Evolutionary conservation across 176 grass and related monocot species (phyloP).

Genomic region (Thinopyrum elongatum): DNA sequence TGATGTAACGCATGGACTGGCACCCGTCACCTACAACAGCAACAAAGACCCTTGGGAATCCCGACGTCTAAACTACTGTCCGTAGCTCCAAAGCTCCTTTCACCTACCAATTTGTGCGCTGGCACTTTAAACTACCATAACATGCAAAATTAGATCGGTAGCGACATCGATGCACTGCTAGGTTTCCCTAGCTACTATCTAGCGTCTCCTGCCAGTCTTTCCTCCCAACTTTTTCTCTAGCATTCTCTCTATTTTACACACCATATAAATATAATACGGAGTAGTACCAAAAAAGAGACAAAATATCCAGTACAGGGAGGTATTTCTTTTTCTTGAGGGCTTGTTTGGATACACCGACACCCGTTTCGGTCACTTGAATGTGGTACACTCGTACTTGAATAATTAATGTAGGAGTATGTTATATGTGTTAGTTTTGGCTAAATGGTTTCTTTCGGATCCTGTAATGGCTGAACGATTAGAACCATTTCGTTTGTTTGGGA

Average conservation of each 20-base stretch:
- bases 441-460: background rate
- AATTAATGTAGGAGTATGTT: too few species aligned
- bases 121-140: constrained; percentile 7
- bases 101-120: constrained; percentile 47
- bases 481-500: background rate
- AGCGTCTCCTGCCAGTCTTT: constrained; percentile 7
- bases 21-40: constrained; percentile 57
- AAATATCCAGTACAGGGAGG: background rate
- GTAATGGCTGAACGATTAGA: background rate
- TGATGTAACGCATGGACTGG: constrained; percentile 56
- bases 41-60: constrained; percentile 49
- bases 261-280: background rate
- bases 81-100: constrained; percentile 70
- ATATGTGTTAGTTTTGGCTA: too few species aligned
- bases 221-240: constrained; percentile 34
- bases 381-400: background rate
- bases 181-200: background rate
- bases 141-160: background rate
- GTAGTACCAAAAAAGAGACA: background rate
- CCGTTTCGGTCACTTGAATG: background rate
- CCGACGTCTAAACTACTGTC: constrained; percentile 65
- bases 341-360: background rate
- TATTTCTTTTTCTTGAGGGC: background rate
- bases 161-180: background rate
- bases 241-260: constrained; percentile 6